Percentiles rank a stretch among this genome's conserved stretches.
phyloP scores from a whole-genome alignment of 2,329 filamentous ascomycete genomes.

The Arthrobotrys sinensis region DNA sequence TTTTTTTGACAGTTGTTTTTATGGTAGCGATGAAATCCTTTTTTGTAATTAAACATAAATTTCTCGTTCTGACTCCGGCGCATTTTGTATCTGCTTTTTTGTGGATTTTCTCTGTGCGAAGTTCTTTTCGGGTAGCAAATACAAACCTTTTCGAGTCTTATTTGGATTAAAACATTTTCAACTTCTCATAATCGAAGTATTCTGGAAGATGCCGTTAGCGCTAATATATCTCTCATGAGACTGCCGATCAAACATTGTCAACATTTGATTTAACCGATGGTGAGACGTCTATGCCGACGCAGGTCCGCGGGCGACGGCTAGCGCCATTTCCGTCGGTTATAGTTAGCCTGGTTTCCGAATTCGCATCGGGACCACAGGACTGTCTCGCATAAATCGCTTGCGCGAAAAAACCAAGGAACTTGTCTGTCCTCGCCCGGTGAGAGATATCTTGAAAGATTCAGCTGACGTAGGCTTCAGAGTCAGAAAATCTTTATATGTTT shows the following conservation, averaged over 20 bases:
- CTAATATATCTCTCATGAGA: background rate
- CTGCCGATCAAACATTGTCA: constrained; percentile 25
- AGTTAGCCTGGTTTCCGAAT: constrained; percentile 2
- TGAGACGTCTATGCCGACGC: constrained; percentile 2
- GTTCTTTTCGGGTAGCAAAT: constrained; percentile 18
- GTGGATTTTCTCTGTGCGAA: constrained; percentile 6
- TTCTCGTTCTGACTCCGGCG: constrained; percentile 41
- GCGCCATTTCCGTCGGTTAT: constrained; percentile 17
- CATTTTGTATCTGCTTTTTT: constrained; percentile 28
- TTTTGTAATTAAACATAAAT: constrained; percentile 51
- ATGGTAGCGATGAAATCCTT: constrained; percentile 56
- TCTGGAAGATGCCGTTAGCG: constrained; percentile 19
- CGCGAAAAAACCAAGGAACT: background rate
- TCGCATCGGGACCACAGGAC: background rate
- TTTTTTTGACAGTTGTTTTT: constrained; percentile 9
- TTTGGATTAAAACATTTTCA: background rate
- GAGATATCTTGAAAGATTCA: background rate
- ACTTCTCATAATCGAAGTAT: background rate
- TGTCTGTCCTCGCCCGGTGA: background rate
- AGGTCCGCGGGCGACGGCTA: constrained; percentile 4
- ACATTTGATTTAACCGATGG: constrained; percentile 20
- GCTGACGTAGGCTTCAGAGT: background rate
- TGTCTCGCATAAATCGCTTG: background rate
- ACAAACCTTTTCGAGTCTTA: constrained; percentile 25
- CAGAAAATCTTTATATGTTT: background rate